phyloP scores from a whole-genome alignment of 176 grass and related monocot genomes.

The Dendrocalamus sinicus region DNA sequence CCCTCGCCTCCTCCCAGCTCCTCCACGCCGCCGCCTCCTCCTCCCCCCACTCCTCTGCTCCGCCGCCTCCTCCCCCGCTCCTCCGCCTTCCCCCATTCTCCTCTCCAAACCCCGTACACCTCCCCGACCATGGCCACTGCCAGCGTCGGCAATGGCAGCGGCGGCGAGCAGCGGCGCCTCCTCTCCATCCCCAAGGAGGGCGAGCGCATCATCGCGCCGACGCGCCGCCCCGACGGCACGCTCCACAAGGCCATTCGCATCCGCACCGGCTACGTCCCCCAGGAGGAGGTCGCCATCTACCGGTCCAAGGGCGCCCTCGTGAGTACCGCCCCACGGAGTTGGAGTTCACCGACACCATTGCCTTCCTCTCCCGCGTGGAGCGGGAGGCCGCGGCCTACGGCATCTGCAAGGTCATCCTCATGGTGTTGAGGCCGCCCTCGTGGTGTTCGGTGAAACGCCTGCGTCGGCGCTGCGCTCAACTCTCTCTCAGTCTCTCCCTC shows the following conservation, averaged over 20 bases:
- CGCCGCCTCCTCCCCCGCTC: too few species aligned
- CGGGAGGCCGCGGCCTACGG: slow-evolving; percentile 79
- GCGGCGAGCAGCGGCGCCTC: slow-evolving; percentile 50
- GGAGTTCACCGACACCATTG: too few species aligned
- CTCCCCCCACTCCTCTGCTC: too few species aligned
- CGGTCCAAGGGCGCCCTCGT: slow-evolving; percentile 90
- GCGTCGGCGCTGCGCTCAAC: neutral
- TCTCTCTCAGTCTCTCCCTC: neutral
- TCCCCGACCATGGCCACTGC: slow-evolving; percentile 44
- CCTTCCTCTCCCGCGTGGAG: slow-evolving; percentile 80
- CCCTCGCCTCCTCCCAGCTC: too few species aligned
- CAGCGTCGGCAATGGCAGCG: slow-evolving; percentile 41
- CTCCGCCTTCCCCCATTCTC: neutral
- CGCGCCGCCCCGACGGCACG: slow-evolving; percentile 82
- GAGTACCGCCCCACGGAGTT: too few species aligned
- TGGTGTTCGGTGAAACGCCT: neutral
- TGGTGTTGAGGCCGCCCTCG: neutral
- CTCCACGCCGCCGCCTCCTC: too few species aligned
- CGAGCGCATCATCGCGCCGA: slow-evolving; percentile 83
- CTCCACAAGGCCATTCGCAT: slow-evolving; percentile 92
- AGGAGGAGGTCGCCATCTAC: slow-evolving; percentile 97
- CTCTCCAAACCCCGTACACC: slow-evolving; percentile 25
- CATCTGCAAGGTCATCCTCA: slow-evolving; percentile 94
- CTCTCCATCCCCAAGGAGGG: slow-evolving; percentile 93
- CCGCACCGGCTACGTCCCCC: slow-evolving; percentile 90